Base-by-base conservation (phyloP, 1,284 basidiomycete species). In the Cerrena zonata region DNA sequence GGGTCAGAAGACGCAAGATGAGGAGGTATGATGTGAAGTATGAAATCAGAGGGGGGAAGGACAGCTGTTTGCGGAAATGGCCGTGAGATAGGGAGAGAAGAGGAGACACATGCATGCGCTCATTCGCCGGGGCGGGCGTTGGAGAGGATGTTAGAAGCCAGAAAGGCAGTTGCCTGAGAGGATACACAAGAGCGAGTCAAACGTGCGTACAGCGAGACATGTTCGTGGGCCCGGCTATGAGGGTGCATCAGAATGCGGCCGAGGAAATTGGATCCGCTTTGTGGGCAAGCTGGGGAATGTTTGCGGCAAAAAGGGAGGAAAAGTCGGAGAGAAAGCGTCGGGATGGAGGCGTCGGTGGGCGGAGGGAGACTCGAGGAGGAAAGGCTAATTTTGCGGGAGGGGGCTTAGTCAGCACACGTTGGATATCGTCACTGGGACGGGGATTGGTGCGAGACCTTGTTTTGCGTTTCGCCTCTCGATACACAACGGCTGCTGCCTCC, bases 51-150 rank as follows among this genome's bases (percentile, higher is more conserved):
- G n/a, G n/a, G n/a, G n/a, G n/a, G n/a, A n/a, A n/a, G n/a, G n/a
- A n/a, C n/a, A n/a, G n/a, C n/a, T n/a, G n/a, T n/a, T n/a, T n/a
- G n/a, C n/a, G 30, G 7, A 34, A 34, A 24, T 11, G 46, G 18
- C 34, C 24, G 27, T 21, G 10, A 24, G 24, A 45, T 23, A 22
- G 23, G 15, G 34, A 23, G 30, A 11, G 30, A 30, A 4, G 46
- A 27, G 45, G 25, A 37, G 11, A 37, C 22, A 47, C 46, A 30
- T 47, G 46, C 46, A 15, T 47, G 15, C 36, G 12, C 46, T 39
- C 34, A 47, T 47, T 47, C 46, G 46, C 23, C 23, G 36, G 43
- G 26, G 43, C 43, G 43, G 26, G 43, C 11, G 11, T 19, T 41
- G 10, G 40, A 22, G 26, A 26, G n/a, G n/a, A n/a, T n/a, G n/a